Evolutionary conservation across 345 rosid species (phyloP).

Genomic region (Melaleuca quinquenervia): DNA sequence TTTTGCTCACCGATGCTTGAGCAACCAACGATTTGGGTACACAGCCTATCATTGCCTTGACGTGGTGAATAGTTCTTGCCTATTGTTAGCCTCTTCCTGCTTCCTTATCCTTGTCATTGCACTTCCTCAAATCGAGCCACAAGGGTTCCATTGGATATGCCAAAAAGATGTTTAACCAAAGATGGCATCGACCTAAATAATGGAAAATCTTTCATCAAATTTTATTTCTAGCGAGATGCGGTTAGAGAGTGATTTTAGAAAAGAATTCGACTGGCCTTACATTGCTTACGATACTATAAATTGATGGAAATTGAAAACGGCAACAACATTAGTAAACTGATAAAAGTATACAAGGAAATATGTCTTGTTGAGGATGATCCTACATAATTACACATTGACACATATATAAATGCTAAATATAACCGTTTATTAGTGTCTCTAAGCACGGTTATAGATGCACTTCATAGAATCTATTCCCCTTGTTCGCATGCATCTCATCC

Average conservation of each 20-base stretch:
- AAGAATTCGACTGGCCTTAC: neutral
- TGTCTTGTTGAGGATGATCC: neutral
- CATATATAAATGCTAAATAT: neutral
- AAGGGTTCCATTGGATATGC: neutral
- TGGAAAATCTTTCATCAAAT: no score
- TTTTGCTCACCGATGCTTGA: neutral
- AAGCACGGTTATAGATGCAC: neutral
- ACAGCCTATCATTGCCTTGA: neutral
- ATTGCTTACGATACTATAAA: neutral
- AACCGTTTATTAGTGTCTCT: neutral
- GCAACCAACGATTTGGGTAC: neutral
- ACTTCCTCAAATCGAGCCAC: neutral
- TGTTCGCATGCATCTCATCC: neutral
- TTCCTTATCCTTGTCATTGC: neutral
- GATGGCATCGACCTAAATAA: neutral
- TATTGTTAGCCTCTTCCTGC: neutral
- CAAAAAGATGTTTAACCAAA: neutral
- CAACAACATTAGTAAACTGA: neutral
- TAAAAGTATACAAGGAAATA: neutral
- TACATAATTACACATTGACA: neutral
- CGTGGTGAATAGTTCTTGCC: neutral
- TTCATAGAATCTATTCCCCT: neutral
- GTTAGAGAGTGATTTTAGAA: neutral
- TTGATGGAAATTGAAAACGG: neutral
- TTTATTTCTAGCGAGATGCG: neutral